Percentiles rank a stretch among this genome's conserved stretches.
phyloP scores from a whole-genome alignment of 306 rosid genomes.

The Morella rubra region DNA sequence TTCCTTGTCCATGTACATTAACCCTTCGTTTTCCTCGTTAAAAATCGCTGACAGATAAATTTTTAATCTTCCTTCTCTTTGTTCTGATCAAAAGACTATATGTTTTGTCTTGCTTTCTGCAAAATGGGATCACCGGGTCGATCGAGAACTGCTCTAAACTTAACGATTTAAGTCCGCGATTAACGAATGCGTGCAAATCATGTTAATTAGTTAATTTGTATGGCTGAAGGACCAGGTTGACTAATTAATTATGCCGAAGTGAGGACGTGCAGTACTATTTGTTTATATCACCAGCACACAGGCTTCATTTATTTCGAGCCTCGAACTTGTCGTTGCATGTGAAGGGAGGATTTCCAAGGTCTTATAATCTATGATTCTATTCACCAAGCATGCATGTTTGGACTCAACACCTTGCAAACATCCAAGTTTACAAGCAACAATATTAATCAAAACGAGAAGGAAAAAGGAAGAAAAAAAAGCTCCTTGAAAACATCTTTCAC shows the following conservation, averaged over 20 bases:
- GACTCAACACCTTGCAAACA: slow-evolving; percentile 18
- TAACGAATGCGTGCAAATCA: too few species aligned
- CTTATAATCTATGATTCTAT: slow-evolving; percentile 17
- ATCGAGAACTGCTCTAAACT: neutral
- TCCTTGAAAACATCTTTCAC: neutral
- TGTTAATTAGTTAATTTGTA: neutral
- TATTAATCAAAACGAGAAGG: neutral
- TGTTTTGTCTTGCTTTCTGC: neutral
- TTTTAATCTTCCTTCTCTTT: neutral
- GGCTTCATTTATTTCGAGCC: slow-evolving; percentile 15
- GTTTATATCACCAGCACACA: neutral
- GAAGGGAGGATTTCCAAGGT: slow-evolving; percentile 33
- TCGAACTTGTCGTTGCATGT: slow-evolving; percentile 31
- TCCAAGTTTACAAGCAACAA: neutral
- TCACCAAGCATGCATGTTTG: slow-evolving; percentile 18
- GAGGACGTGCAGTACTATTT: neutral
- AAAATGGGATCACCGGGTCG: neutral
- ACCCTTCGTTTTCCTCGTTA: slow-evolving; percentile 3
- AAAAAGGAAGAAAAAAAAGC: neutral
- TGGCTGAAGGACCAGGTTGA: neutral
- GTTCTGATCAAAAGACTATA: neutral
- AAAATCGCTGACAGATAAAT: neutral
- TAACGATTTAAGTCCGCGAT: too few species aligned
- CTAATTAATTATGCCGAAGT: neutral
- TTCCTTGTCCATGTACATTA: slow-evolving; percentile 13